Evolutionary conservation across 2,329 filamentous ascomycete species (phyloP).

Genomic region (Venturia asperata): DNA sequence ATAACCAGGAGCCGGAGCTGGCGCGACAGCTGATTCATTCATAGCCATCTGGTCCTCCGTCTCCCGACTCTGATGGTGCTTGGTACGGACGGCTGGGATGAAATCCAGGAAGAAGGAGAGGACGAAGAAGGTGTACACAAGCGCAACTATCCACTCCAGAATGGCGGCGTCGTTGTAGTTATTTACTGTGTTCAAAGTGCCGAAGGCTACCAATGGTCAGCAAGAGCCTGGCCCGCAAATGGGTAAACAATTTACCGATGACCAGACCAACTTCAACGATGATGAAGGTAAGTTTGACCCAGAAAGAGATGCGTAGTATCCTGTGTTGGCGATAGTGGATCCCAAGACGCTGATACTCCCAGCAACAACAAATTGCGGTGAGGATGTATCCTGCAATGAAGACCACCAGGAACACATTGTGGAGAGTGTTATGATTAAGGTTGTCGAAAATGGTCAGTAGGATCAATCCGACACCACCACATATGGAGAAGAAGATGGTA

Average conservation of each 20-base stretch:
- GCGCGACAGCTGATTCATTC: constrained; percentile 9
- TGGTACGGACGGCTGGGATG: constrained; percentile 53
- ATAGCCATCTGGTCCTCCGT: constrained; percentile 31
- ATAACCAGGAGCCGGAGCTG: constrained; percentile 19
- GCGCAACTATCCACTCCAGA: constrained; percentile 71
- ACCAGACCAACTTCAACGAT: constrained; percentile 68
- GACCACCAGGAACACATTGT: constrained; percentile 69
- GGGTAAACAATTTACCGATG: constrained; percentile 36
- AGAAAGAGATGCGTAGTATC: constrained; percentile 72
- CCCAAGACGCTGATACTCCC: constrained; percentile 81
- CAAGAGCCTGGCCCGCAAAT: not conserved
- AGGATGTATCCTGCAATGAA: constrained; percentile 84
- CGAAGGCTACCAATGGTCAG: constrained; percentile 49
- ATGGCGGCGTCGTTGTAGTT: constrained; percentile 63
- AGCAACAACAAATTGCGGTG: constrained; percentile 80
- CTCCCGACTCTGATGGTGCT: constrained; percentile 23
- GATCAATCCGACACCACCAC: constrained; percentile 74
- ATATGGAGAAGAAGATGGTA: constrained; percentile 60
- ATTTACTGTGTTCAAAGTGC: constrained; percentile 43
- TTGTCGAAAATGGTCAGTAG: constrained; percentile 83
- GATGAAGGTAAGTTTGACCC: constrained; percentile 80
- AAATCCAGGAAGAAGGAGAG: constrained; percentile 84
- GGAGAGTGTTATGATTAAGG: constrained; percentile 55
- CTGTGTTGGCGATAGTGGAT: constrained; percentile 69
- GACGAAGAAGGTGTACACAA: constrained; percentile 83